Conservation (phyloP, 2,329 filamentous ascomycete species). For the Xylaria sp. region DNA sequence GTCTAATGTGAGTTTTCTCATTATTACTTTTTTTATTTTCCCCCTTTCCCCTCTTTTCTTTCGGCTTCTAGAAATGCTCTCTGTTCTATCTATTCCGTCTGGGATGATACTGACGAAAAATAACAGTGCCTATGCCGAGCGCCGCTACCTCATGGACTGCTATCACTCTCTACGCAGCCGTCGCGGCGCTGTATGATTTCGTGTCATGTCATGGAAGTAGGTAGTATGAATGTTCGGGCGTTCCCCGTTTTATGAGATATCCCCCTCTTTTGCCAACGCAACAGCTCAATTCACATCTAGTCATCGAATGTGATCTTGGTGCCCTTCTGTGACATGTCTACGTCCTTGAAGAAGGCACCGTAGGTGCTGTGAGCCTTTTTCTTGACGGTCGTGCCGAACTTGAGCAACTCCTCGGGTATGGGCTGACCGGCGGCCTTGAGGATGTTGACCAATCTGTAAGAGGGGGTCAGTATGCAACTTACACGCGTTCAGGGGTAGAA, state of each 20-base stretch:
- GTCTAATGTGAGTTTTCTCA: constrained; percentile 52
- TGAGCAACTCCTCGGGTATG: constrained; percentile 84
- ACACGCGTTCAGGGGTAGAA: not conserved
- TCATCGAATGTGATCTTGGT: constrained; percentile 88
- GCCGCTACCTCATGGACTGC: constrained; percentile 47
- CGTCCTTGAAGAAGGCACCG: constrained; percentile 91
- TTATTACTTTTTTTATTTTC: not conserved
- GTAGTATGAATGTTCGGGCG: constrained; percentile 3
- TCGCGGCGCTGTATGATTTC: constrained; percentile 13
- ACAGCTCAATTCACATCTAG: constrained; percentile 5
- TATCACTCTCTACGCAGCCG: constrained; percentile 40
- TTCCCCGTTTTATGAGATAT: not conserved
- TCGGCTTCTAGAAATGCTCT: constrained; percentile 5
- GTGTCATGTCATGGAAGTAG: constrained; percentile 5
- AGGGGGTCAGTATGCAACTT: constrained; percentile 15
- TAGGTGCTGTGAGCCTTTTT: constrained; percentile 97
- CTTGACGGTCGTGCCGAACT: constrained; percentile 97
- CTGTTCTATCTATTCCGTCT: constrained; percentile 14
- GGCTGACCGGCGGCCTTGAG: constrained; percentile 87
- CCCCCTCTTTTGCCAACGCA: not conserved
- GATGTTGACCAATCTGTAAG: constrained; percentile 76
- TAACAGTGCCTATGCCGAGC: constrained; percentile 49
- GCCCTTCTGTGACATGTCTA: constrained; percentile 73
- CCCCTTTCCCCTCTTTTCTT: not conserved
- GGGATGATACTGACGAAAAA: constrained; percentile 14